phyloP scores from a whole-genome alignment of 2,329 filamentous ascomycete species.

The Lasiodiplodia gonubiensis region DNA sequence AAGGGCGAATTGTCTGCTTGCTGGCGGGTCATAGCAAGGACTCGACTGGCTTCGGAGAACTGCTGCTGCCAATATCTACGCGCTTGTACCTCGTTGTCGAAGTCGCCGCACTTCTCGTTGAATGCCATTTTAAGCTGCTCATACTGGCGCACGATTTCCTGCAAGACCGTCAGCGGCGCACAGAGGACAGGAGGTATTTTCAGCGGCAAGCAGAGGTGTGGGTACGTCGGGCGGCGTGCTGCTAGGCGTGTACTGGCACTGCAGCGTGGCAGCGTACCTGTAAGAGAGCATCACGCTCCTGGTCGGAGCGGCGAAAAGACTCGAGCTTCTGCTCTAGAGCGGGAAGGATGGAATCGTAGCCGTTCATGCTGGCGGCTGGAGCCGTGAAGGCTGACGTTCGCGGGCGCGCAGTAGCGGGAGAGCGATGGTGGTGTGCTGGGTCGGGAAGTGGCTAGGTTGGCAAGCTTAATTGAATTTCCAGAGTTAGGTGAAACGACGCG shows the following conservation, averaged over 20 bases:
- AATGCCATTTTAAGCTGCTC: conserved; percentile 41
- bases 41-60: conserved; percentile 17
- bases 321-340: conserved; percentile 37
- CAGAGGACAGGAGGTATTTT: not conserved
- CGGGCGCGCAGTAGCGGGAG: not conserved
- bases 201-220: not conserved
- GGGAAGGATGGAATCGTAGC: conserved; percentile 17
- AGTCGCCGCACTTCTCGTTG: conserved; percentile 43
- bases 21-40: conserved; percentile 14
- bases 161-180: not conserved
- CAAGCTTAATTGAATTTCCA: conserved; percentile 24
- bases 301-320: conserved; percentile 43
- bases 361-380: conserved; percentile 19
- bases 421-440: not conserved
- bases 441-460: conserved; percentile 1
- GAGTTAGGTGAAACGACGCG: conserved; percentile 19
- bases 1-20: conserved; percentile 48
- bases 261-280: conserved; percentile 35
- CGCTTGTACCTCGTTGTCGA: conserved; percentile 44
- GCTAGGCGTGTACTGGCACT: not conserved
- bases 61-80: conserved; percentile 44
- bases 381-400: not conserved
- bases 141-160: conserved; percentile 40
- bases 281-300: conserved; percentile 44
- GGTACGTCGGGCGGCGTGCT: not conserved